These are phyloP conservation scores for Asterella californica DNA, from an alignment of 225 moss, liverwort and hornwort genomes.

Conservation along the genomic window DNA sequence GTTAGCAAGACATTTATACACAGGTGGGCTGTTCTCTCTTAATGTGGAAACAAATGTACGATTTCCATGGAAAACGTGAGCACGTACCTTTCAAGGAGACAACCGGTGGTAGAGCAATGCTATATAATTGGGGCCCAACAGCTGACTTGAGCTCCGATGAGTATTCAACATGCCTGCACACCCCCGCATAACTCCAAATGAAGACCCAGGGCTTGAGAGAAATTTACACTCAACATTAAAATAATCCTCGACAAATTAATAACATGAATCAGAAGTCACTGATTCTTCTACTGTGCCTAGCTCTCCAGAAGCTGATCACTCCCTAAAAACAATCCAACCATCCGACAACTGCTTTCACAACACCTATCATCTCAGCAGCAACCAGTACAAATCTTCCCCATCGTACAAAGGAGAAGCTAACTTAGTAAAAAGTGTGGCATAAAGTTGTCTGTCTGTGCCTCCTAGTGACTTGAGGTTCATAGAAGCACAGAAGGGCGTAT, in stretches of 20 bases:
- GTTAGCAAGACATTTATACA: background rate
- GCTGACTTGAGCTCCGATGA: background rate
- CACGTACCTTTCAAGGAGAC: background rate
- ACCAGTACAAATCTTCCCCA: no score
- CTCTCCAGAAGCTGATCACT: background rate
- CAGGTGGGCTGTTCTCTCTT: background rate
- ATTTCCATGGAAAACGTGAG: background rate
- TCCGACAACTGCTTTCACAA: no score
- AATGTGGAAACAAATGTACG: background rate
- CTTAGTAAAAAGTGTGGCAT: no score
- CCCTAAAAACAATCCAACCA: no score
- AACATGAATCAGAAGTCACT: background rate
- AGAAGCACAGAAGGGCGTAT: no score
- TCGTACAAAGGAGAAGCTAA: no score
- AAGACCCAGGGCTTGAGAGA: background rate
- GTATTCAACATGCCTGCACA: constrained; percentile 4
- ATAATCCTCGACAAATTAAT: background rate
- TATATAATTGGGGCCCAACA: background rate
- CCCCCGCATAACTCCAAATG: background rate
- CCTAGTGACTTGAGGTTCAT: no score
- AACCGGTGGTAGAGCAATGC: background rate
- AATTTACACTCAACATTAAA: background rate
- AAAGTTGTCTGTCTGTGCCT: no score
- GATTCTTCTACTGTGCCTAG: background rate
- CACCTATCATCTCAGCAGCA: no score